These are phyloP conservation scores for Capronia coronata DNA, from an alignment of 2,329 filamentous ascomycete genomes.

Conservation along the genomic window DNA sequence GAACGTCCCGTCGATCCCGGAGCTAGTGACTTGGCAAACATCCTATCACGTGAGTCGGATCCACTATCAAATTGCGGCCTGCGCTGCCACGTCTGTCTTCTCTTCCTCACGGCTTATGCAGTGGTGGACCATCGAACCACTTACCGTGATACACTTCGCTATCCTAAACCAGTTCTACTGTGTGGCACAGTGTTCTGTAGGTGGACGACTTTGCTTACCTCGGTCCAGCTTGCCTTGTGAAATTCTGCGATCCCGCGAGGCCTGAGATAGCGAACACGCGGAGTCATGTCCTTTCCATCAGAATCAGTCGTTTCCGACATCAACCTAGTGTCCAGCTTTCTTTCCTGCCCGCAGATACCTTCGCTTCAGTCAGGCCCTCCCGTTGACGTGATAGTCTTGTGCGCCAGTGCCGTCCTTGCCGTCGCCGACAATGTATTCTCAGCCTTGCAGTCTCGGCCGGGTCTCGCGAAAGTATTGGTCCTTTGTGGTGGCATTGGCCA, in stretches of 20 bases:
- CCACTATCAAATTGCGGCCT: background rate
- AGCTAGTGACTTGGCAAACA: background rate
- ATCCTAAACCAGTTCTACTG: no score
- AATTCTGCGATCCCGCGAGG: no score
- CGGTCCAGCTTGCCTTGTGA: background rate
- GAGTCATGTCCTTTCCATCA: slow-evolving; percentile 1
- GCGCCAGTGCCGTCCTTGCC: slow-evolving; percentile 37
- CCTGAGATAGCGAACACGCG: no score
- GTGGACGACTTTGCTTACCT: no score
- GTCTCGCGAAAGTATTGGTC: slow-evolving; percentile 35
- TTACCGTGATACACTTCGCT: no score
- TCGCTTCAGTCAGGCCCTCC: slow-evolving; percentile 23
- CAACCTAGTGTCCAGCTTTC: slow-evolving; percentile 32
- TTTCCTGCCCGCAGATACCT: slow-evolving; percentile 29
- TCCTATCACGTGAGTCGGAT: background rate
- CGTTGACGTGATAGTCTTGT: slow-evolving; percentile 38
- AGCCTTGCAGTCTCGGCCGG: slow-evolving; percentile 30
- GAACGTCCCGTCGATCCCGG: background rate
- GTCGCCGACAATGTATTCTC: slow-evolving; percentile 35
- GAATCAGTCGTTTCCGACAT: slow-evolving; percentile 26
- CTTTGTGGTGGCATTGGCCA: slow-evolving; percentile 44
- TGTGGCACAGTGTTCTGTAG: no score
- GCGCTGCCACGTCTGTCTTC: no score
- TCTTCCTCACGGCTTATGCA: no score
- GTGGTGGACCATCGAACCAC: no score